Base-by-base conservation (phyloP, 495 filamentous ascomycete genomes). In the Glonium stellatum region DNA sequence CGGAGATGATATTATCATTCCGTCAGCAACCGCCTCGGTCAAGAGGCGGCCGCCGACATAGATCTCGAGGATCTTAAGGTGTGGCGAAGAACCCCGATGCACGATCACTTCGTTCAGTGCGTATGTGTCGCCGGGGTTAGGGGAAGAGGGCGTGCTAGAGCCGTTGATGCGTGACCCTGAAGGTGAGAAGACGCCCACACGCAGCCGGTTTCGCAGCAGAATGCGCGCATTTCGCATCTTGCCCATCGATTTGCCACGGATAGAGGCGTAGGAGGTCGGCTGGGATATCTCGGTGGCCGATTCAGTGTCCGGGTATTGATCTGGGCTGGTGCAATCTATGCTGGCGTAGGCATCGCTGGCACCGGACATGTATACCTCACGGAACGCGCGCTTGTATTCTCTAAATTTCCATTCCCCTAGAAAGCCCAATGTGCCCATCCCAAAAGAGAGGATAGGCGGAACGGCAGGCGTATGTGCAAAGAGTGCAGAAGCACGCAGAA, bases 61-160 rank as follows among this genome's bases (percentile, higher is more conserved):
- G 41, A 98, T 86, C 60, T 92, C 88, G 62, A 98, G 82, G 59
- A 96, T 86, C 9, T 90, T 88, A 1, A 98, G 81, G 73, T 98
- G 93, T 0, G 93, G 89, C 60, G 89, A 85, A 39, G 84, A 80
- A 53, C 93, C 93, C 13, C 93, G 87, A 69, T 98, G 95, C 50
- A 98, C 85, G 27, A 93, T 86, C 8, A 98, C 80, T 70, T 98
- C 93, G 69, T 98, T 98, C 76, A 97, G 88, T 51, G 93, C 93
- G 69, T 95, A 92, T 4, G 90, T 80, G 37, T 81, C 85, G 48
- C 62, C 69, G 5, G 69, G 21, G 51, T 69, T 62, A 63, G 70
- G 53, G 31, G 51, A n/a, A 18, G 57, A 54, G 13, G 22, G 2
- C 10, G 39, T 44, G 13, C 27, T 31, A 31, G 27, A 6, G 19